Percentiles rank a stretch among this genome's conserved stretches.
These are phyloP conservation scores for Kazachstania kunashirensis DNA, from an alignment of 805 yeast genomes.

Conservation along the genomic window DNA sequence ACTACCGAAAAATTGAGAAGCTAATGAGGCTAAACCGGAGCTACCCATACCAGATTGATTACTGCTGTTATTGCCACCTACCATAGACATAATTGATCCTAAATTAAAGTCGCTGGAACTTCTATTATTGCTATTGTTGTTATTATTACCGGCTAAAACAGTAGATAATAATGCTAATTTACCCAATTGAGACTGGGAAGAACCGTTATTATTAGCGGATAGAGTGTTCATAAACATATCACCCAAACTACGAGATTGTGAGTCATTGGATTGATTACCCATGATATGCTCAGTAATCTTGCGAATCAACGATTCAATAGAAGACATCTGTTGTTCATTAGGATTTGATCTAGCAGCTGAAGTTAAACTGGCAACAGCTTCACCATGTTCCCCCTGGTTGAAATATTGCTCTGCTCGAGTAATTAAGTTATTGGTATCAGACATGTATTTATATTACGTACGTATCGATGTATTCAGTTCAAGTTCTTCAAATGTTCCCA, in stretches of 20 bases:
- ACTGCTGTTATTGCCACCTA: conserved; percentile 8
- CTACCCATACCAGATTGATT: conserved; percentile 12
- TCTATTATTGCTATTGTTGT: conserved; percentile 5
- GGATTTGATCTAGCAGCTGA: conserved; percentile 22
- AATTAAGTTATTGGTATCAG: conserved; percentile 12
- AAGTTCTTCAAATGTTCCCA: no score
- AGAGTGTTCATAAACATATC: conserved; percentile 16
- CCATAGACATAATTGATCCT: conserved; percentile 17
- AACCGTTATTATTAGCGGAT: conserved; percentile 16
- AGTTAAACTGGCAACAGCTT: conserved; percentile 23
- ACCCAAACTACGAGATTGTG: conserved; percentile 13
- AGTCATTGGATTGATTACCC: conserved; percentile 2
- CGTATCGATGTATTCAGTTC: no score
- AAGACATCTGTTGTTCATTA: conserved; percentile 13
- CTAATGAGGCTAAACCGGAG: conserved; percentile 20
- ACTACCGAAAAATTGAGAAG: conserved; percentile 18
- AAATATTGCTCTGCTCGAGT: conserved; percentile 17
- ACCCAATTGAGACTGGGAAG: conserved; percentile 23
- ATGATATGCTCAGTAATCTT: conserved; percentile 15
- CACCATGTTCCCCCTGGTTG: conserved; percentile 18
- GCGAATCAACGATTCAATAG: conserved; percentile 19
- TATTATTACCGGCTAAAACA: conserved; percentile 10
- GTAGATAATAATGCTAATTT: conserved; percentile 24
- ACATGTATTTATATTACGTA: no score
- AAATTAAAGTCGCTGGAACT: conserved; percentile 14